Base-by-base conservation (phyloP, 768 basidiomycete genomes). In the Pseudohyphozyma bogoriensis region DNA sequence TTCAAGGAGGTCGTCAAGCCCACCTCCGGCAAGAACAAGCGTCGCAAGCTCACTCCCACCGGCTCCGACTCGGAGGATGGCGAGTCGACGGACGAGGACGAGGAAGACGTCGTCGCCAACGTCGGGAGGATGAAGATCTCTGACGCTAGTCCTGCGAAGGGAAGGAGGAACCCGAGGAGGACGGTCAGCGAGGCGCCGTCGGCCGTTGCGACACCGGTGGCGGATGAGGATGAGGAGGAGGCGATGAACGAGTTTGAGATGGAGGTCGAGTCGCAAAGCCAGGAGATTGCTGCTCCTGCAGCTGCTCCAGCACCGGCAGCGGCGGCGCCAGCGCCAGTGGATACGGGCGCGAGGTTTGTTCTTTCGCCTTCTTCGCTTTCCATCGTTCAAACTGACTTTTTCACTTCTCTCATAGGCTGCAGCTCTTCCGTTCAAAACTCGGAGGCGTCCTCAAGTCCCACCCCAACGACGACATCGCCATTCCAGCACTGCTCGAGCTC, bases 1-100 rank as follows among this genome's bases (percentile, higher is more conserved):
- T 99, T 91, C 82, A 93, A 92, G 72, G 93, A 99, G 73, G 93
- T 99, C 22, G 81, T 88, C 49, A 89, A 86, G 72, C 83, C 88
- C 35, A 76, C 78, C 60, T 39, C 32, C 54, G 60, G 29, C 56
- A 58, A 15, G 33, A 47, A 31, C n/a, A 69, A 62, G 60, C 70
- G 56, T 2, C 65, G 58, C 28, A 63, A 58, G 44, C 44, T 63
- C 8, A 37, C 37, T 39, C 40, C 58, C 29, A 55, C 55, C 52
- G 55, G 40, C 8, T 55, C 49, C 22, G 61, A 59, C 18, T 35
- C 52, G 35, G 16, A 55, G 28, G 67, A 60, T 42, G 58, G 62
- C 37, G 62, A 45, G 15, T 53, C 51, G 37, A 11, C 31, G n/a
- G n/a, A n/a, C n/a, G 47, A 51, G 28, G 60, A 62, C 33, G 50